A percentile compares a stretch with the other conserved stretches of the same genome.
Evolutionary conservation across 2,329 filamentous ascomycete genomes (phyloP).

Genomic region (Fusarium pseudonygamai): DNA sequence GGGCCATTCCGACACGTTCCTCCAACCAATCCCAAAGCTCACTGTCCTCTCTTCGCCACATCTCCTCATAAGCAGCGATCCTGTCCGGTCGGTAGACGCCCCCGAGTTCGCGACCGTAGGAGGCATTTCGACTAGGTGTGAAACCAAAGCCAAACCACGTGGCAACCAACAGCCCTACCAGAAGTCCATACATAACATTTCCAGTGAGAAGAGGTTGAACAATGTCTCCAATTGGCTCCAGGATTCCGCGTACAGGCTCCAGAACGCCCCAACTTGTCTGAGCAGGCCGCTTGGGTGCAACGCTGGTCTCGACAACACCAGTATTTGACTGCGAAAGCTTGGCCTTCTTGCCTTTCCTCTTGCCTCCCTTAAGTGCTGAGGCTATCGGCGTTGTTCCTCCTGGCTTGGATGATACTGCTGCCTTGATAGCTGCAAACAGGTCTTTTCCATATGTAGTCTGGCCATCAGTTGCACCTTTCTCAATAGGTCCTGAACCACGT

Average conservation of each 20-base stretch:
- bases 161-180: conserved; percentile 77
- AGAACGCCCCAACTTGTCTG: conserved; percentile 77
- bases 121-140: conserved; percentile 50
- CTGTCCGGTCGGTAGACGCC: conserved; percentile 65
- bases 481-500: conserved; percentile 78
- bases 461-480: conserved; percentile 93
- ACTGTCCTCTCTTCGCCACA: conserved; percentile 88
- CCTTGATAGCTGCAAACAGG: conserved; percentile 77
- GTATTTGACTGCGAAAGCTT: conserved; percentile 57
- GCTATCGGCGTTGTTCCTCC: conserved; percentile 58
- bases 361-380: conserved; percentile 60
- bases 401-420: conserved; percentile 73
- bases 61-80: conserved; percentile 87
- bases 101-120: conserved; percentile 47
- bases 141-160: conserved; percentile 76
- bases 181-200: conserved; percentile 79
- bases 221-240: conserved; percentile 76
- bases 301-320: conserved; percentile 52
- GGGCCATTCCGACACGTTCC: conserved; percentile 80
- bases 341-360: conserved; percentile 69
- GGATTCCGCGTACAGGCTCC: conserved; percentile 76
- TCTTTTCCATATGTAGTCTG: conserved; percentile 86
- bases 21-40: conserved; percentile 95
- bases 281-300: conserved; percentile 53
- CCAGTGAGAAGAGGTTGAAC: conserved; percentile 76